Percentiles rank a stretch among this genome's conserved stretches.
These are phyloP conservation scores for Botrytis pseudocinerea DNA, from an alignment of 2,329 filamentous ascomycete species.

Conservation along the genomic window DNA sequence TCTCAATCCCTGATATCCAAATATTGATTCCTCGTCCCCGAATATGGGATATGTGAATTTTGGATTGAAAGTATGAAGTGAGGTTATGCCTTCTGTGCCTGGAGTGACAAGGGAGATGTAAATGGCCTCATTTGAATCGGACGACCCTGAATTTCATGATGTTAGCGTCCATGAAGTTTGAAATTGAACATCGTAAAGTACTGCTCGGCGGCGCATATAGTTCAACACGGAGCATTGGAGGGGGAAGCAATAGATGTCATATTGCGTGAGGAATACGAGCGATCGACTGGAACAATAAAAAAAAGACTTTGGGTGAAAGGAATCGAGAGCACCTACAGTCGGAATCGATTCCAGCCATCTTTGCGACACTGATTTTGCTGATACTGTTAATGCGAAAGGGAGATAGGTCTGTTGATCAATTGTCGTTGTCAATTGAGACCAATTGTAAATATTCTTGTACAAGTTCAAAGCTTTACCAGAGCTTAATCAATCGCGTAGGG, in stretches of 20 bases:
- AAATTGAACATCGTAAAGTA: neutral
- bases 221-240: neutral
- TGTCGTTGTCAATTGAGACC: conserved; percentile 1
- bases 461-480: conserved; percentile 1
- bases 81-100: conserved; percentile 52
- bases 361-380: conserved; percentile 18
- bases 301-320: neutral
- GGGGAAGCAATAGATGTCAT: neutral
- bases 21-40: conserved; percentile 87
- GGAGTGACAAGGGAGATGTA: conserved; percentile 60
- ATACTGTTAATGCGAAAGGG: neutral
- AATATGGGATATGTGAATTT: conserved; percentile 91
- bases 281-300: neutral
- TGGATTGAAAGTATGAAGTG: conserved; percentile 72
- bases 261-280: neutral
- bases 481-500: conserved; percentile 29
- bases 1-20: conserved; percentile 81
- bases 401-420: neutral
- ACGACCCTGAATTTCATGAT: conserved; percentile 34
- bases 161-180: conserved; percentile 6
- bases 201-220: conserved; percentile 3
- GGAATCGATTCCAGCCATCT: conserved; percentile 30
- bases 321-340: conserved; percentile 32
- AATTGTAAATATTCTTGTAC: conserved; percentile 2
- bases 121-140: conserved; percentile 53